phyloP scores from a whole-genome alignment of 2,329 filamentous ascomycete genomes.

The Colletotrichum viniferum region DNA sequence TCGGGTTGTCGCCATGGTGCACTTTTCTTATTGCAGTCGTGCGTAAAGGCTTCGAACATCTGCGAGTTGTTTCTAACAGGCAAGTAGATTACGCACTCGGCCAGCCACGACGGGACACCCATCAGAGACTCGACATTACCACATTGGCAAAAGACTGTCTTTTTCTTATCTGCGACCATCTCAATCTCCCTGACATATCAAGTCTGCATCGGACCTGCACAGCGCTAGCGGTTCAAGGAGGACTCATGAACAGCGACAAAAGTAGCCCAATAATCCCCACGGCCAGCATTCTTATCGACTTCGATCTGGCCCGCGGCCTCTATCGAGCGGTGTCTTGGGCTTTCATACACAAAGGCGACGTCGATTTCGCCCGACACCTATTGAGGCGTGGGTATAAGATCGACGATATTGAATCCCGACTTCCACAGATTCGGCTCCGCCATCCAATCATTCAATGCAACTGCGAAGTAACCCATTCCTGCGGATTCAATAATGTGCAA shows the following conservation, averaged over 20 bases:
- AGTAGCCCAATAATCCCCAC: neutral
- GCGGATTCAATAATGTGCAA: neutral
- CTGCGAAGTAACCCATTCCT: neutral
- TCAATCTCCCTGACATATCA: neutral
- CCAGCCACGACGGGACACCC: neutral
- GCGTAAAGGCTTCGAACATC: neutral
- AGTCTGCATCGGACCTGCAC: neutral
- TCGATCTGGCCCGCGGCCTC: neutral
- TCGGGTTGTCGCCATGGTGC: neutral
- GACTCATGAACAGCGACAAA: neutral
- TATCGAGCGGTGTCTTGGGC: neutral
- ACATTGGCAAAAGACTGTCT: neutral
- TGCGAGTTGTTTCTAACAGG: neutral
- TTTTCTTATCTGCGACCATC: neutral
- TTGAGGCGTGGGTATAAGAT: neutral
- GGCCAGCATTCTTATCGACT: neutral
- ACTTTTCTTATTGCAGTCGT: neutral
- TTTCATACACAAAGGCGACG: neutral
- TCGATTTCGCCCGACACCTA: neutral
- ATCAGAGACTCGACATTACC: neutral
- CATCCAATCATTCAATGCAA: neutral
- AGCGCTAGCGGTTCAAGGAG: neutral
- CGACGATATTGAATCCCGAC: neutral
- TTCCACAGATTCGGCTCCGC: neutral
- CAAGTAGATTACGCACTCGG: neutral